phyloP scores from a whole-genome alignment of 495 filamentous ascomycete genomes.

The Aspergillus haitiensis region DNA sequence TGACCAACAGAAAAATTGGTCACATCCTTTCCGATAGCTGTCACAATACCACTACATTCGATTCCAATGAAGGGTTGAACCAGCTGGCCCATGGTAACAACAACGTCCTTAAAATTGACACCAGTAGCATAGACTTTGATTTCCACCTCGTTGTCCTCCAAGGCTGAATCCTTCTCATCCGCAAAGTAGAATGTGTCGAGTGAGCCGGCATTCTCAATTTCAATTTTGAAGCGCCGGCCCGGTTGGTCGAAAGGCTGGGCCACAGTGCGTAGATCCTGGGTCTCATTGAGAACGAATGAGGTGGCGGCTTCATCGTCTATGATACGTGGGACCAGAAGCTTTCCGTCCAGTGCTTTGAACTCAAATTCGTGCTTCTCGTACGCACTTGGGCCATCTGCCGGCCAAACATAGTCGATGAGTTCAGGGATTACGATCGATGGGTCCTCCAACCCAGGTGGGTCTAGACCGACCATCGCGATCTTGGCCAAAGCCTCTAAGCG shows the following conservation, averaged over 20 bases:
- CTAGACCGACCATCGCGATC: background rate
- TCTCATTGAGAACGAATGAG: background rate
- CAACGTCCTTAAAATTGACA: slow-evolving; percentile 47
- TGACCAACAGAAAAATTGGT: slow-evolving; percentile 37
- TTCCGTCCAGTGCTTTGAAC: background rate
- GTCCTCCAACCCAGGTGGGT: background rate
- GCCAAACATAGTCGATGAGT: background rate
- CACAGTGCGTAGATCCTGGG: background rate
- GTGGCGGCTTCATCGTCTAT: background rate
- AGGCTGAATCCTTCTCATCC: slow-evolving; percentile 11
- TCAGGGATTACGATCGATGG: background rate
- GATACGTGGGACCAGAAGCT: background rate
- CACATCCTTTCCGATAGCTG: slow-evolving; percentile 10
- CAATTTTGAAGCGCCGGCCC: background rate
- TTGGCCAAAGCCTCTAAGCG: background rate
- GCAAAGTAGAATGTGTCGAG: slow-evolving; percentile 18
- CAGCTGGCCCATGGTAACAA: slow-evolving; percentile 38
- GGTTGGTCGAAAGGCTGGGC: background rate
- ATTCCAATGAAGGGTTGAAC: slow-evolving; percentile 31
- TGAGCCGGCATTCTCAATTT: background rate
- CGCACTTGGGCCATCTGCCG: background rate
- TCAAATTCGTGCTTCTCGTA: background rate
- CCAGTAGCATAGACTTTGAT: slow-evolving; percentile 31
- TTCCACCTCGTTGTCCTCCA: slow-evolving; percentile 26
- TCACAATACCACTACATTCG: slow-evolving; percentile 49